Conservation (phyloP, 495 filamentous ascomycete species). For the Penicillium ucsense region DNA sequence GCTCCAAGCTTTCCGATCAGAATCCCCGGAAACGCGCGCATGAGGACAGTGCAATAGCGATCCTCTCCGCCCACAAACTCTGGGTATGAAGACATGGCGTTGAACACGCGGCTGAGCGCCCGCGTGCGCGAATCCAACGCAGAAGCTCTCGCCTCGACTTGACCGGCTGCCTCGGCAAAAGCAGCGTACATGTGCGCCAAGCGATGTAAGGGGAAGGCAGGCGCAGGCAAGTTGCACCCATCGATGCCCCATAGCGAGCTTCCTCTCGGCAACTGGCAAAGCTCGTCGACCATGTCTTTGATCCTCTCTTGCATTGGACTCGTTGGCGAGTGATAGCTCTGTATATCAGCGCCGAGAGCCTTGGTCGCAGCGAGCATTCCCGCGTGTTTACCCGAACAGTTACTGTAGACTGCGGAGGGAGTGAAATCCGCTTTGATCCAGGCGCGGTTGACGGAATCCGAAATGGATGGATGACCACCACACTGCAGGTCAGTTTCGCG, state of each 20-base stretch:
- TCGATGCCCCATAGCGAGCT: slow-evolving; percentile 25
- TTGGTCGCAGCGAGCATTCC: slow-evolving; percentile 31
- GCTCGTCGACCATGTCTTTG: slow-evolving; percentile 16
- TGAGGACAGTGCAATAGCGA: slow-evolving; percentile 30
- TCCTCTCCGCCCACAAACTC: slow-evolving; percentile 26
- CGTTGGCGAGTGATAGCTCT: slow-evolving; percentile 19
- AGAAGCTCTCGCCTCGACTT: not conserved
- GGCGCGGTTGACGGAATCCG: slow-evolving; percentile 13
- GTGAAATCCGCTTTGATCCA: slow-evolving; percentile 32
- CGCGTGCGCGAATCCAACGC: not conserved
- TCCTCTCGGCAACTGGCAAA: slow-evolving; percentile 10
- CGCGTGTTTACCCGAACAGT: slow-evolving; percentile 35
- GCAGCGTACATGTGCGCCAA: slow-evolving; percentile 19
- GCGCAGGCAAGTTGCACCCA: slow-evolving; percentile 31
- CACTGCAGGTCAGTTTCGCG: slow-evolving; percentile 15
- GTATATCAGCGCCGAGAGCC: slow-evolving; percentile 15
- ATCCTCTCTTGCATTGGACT: slow-evolving; percentile 25
- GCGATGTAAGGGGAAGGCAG: slow-evolving; percentile 18
- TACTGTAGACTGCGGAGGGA: slow-evolving; percentile 22
- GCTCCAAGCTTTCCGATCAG: slow-evolving; percentile 31
- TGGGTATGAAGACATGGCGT: slow-evolving; percentile 25
- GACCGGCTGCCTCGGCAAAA: slow-evolving; percentile 12
- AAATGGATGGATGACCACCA: slow-evolving; percentile 27
- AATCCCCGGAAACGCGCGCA: slow-evolving; percentile 15
- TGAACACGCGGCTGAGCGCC: slow-evolving; percentile 17